Conservation (phyloP, 495 filamentous ascomycete genomes). For the Bacidia rubella region DNA sequence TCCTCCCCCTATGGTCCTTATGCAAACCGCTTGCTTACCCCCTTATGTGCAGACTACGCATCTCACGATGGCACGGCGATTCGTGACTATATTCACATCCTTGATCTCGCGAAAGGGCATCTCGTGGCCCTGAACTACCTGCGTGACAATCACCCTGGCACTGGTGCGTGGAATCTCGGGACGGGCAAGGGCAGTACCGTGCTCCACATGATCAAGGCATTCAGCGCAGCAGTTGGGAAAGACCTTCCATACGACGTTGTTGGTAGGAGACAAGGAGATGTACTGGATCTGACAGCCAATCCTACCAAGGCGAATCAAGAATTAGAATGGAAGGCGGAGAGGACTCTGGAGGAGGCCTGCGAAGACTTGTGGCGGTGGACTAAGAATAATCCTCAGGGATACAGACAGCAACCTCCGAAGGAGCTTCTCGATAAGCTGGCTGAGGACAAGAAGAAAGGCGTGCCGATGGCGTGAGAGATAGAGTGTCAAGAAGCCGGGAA, state of each 20-base stretch:
- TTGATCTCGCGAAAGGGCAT: conserved; percentile 82
- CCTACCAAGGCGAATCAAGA: conserved; percentile 75
- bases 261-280: conserved; percentile 71
- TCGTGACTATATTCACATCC: conserved; percentile 72
- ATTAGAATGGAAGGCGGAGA: conserved; percentile 82
- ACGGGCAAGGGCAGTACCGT: conserved; percentile 94
- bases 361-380: conserved; percentile 92
- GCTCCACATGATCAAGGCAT: conserved; percentile 93
- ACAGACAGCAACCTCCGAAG: conserved; percentile 77
- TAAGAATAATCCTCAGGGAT: conserved; percentile 89
- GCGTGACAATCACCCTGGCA: conserved; percentile 74
- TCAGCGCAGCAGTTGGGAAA: conserved; percentile 70
- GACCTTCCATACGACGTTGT: conserved; percentile 81
- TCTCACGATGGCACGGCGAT: conserved; percentile 76
- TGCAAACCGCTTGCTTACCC: conserved; percentile 13
- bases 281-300: conserved; percentile 88
- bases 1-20: conserved; percentile 12
- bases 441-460: conserved; percentile 27
- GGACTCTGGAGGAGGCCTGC: conserved; percentile 83
- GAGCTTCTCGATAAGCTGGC: conserved; percentile 64
- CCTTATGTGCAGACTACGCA: conserved; percentile 54
- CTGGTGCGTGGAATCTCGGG: conserved; percentile 92
- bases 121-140: conserved; percentile 87
- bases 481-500: background rate
- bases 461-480: conserved; percentile 6